Conservation (phyloP, 2,329 filamentous ascomycete species). For the Chrysosporium keratinophilum region DNA sequence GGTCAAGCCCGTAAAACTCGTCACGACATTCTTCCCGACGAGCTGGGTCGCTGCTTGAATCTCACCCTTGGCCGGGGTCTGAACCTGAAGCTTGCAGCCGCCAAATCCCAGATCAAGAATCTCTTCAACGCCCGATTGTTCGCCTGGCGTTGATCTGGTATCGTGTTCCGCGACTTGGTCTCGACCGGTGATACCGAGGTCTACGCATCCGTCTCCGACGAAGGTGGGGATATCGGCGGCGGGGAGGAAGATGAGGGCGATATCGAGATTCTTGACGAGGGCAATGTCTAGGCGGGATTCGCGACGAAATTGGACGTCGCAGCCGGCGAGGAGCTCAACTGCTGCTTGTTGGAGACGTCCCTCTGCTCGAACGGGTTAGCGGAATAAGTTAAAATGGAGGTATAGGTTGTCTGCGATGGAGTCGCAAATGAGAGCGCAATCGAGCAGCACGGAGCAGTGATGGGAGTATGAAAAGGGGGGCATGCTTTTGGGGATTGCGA, state of each 20-base stretch:
- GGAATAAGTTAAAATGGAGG: constrained; percentile 15
- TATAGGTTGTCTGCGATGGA: constrained; percentile 8
- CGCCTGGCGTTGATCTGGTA: constrained; percentile 38
- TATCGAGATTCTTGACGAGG: constrained; percentile 89
- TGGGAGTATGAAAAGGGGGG: constrained; percentile 23
- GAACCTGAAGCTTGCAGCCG: constrained; percentile 86
- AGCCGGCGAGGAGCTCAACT: constrained; percentile 82
- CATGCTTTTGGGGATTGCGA: constrained; percentile 97
- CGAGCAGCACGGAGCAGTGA: constrained; percentile 12
- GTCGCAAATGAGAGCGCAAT: constrained; percentile 1
- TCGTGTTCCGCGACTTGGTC: constrained; percentile 92
- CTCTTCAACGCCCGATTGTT: constrained; percentile 59
- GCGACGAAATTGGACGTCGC: constrained; percentile 91
- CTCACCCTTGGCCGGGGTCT: constrained; percentile 76
- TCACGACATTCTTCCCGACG: constrained; percentile 85
- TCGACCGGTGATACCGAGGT: constrained; percentile 85
- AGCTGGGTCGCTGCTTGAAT: constrained; percentile 63
- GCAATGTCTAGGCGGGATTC: constrained; percentile 94
- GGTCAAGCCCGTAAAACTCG: constrained; percentile 81
- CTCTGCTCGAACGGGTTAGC: constrained; percentile 47
- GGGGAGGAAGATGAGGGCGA: constrained; percentile 92
- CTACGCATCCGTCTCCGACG: constrained; percentile 85
- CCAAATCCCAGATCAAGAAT: constrained; percentile 88
- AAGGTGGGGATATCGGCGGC: constrained; percentile 96
- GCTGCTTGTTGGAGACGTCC: constrained; percentile 80